A percentile compares a stretch with the other conserved stretches of the same genome.
These are phyloP conservation scores for Brassica carinata DNA, from an alignment of 345 rosid genomes.

Conservation along the genomic window DNA sequence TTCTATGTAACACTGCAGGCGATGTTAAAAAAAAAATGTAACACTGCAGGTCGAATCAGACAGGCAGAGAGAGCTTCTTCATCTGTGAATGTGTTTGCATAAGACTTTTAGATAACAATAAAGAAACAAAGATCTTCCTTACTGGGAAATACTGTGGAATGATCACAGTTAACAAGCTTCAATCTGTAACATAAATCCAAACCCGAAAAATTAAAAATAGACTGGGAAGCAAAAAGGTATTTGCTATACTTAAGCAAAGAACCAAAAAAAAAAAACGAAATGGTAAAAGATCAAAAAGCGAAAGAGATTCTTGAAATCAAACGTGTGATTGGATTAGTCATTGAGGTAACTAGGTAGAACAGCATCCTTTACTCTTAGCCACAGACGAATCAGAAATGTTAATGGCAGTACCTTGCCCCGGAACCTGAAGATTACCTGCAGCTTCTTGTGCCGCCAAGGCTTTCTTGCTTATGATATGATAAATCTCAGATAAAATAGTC, in stretches of 20 bases:
- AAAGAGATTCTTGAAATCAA: slow-evolving; percentile 11
- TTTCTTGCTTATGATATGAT: slow-evolving; percentile 69
- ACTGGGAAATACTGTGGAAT: background rate
- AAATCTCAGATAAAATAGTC: slow-evolving; percentile 60
- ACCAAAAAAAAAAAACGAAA: background rate
- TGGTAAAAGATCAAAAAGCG: background rate
- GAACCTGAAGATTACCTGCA: slow-evolving; percentile 48
- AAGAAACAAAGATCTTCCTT: background rate
- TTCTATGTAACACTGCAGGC: no score
- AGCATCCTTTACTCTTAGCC: slow-evolving; percentile 55
- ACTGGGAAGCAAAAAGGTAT: slow-evolving; percentile 8
- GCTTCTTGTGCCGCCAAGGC: slow-evolving; percentile 74
- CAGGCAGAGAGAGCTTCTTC: background rate
- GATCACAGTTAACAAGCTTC: slow-evolving; percentile 21
- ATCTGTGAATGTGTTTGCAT: background rate
- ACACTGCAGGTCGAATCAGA: background rate
- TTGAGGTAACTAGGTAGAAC: slow-evolving; percentile 49
- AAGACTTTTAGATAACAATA: background rate
- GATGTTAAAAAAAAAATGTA: no score
- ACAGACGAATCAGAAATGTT: slow-evolving; percentile 59
- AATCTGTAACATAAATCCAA: slow-evolving; percentile 2
- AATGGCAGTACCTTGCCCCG: slow-evolving; percentile 71
- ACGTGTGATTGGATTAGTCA: slow-evolving; percentile 25
- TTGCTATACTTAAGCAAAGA: slow-evolving; percentile 23
- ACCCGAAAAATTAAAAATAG: background rate